Evolutionary conservation across 1,284 basidiomycete species (phyloP), one percentile per base, ranked within the genome.

Genomic region (Austroboletus niveus): DNA sequence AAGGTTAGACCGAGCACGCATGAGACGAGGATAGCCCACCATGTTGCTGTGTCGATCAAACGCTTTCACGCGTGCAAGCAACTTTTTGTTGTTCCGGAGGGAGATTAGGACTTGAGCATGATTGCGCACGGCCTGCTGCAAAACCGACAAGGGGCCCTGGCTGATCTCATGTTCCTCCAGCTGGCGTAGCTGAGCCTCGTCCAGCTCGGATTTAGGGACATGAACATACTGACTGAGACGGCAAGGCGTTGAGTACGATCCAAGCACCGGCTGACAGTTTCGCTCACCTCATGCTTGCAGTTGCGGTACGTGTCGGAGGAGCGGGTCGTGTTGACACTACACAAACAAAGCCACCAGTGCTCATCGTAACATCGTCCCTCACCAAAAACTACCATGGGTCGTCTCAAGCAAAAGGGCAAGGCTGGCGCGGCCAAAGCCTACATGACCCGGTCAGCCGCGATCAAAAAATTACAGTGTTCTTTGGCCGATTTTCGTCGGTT

Each of bases 21-120:
- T 22, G 10, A 48, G 38, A 42, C 20, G 12, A 24, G 42, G 3
- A 35, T 20, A 36, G 50, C 84, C 50, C 58, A 92, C 97, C 96
- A 99, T 98, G 70, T 99, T 99, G 61, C 91, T 92, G 73, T 99
- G 97, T 66, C 97, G 81, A 73, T 99, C 97, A 72, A 99, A 99
- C 0, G 97, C 97, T 73, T 99, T 99, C 54, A 99, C 96, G 53
- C 96, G 84, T 39, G 94, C 97, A 53, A 99, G 80, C 31, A 99
- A 78, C 73, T 99, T 99, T 76, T 97, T 98, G 81, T 99, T 98
- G 78, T 99, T 99, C 64, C 97, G 80, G 54, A 99, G 79, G 29
- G 94, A 95, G 66, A 99, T 96, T 57, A 99, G 84, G 61, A 99
- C 92, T 76, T 99, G 97, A 8, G 94, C 89, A 72, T 98, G 93